Evolutionary conservation across 2,329 filamentous ascomycete genomes (phyloP), one percentile per base, ranked within the genome.

Genomic region (Paecilomyces sp.): DNA sequence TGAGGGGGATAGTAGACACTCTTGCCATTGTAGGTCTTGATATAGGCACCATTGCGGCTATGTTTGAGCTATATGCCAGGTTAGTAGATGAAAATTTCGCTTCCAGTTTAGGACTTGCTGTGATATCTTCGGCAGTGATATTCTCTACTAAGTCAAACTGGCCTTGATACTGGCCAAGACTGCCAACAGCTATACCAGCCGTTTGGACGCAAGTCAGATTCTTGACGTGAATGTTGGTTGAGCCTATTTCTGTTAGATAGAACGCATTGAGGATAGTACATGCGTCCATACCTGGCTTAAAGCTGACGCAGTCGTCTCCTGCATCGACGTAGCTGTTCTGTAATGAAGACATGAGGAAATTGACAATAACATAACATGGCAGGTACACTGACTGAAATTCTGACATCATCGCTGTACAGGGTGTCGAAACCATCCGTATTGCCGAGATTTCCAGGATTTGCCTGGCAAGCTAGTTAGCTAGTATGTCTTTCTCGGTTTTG

Each of bases 191-290:
- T 9, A 54, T 54, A n/a, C 52, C 52, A 31, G 52, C 52, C 30
- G 52, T 54, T 31, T 54, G 24, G 13, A 54, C 52, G 22, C 52
- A 54, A 31, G 52, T 54, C 11, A 54, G 22, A 22, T 54, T 54
- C 52, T 54, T 54, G 52, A 54, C 52, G 25, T 54, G 22, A n/a
- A 54, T 54, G n/a, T 54, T 54, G 52, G 52, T 54, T 13, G 52
- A 54, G 13, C 52, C 52, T 54, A 18, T 28, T n/a, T 6, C 8
- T 31, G 52, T 54, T n/a, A 54, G 36, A 47, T n/a, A 47, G 36
- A 18, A n/a, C 11, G 2, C 3, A 47, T 18, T 8, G 4, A 4
- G 7, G 3, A 5, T n/a, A 41, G 13, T 15, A n/a, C 15, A 15
- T 47, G 2, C 15, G 15, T 54, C 7, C 18, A 9, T 31, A 54